A percentile compares a stretch with the other conserved stretches of the same genome.
phyloP scores from a whole-genome alignment of 352 stramenopile species.

The Phytophthora citrophthora region DNA sequence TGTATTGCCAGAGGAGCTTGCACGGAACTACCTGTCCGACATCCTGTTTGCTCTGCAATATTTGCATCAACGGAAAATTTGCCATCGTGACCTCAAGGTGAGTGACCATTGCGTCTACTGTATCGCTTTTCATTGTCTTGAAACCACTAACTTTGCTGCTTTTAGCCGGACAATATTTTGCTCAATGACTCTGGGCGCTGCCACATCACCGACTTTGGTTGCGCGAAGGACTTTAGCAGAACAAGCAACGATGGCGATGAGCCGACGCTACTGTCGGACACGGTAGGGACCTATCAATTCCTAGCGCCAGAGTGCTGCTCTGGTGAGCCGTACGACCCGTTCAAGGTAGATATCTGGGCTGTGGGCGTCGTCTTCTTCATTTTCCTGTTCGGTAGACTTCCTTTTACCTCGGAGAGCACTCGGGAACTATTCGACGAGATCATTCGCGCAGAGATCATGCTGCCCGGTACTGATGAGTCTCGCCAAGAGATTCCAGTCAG shows the following conservation, averaged over 20 bases:
- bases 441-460: slow-evolving; percentile 40
- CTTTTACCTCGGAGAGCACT: slow-evolving; percentile 75
- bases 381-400: slow-evolving; percentile 84
- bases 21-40: slow-evolving; percentile 68
- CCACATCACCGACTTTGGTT: slow-evolving; percentile 90
- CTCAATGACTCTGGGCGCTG: slow-evolving; percentile 81
- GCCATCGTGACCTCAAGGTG: slow-evolving; percentile 92
- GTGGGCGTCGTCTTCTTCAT: slow-evolving; percentile 87
- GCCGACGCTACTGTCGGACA: slow-evolving; percentile 64
- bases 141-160: not conserved
- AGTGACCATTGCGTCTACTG: not conserved
- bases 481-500: slow-evolving; percentile 24
- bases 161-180: slow-evolving; percentile 88
- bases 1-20: slow-evolving; percentile 66
- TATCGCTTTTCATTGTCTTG: too few relatives aligned
- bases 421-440: slow-evolving; percentile 89
- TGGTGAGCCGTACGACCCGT: slow-evolving; percentile 84
- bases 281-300: slow-evolving; percentile 92
- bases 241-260: not conserved
- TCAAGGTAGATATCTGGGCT: slow-evolving; percentile 87
- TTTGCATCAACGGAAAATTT: slow-evolving; percentile 74
- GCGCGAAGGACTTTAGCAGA: slow-evolving; percentile 51
- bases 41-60: slow-evolving; percentile 85
- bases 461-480: slow-evolving; percentile 31
- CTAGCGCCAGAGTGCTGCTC: slow-evolving; percentile 88